Base-by-base conservation (phyloP, 1,284 basidiomycete species). In the Porphyrellus sp. region DNA sequence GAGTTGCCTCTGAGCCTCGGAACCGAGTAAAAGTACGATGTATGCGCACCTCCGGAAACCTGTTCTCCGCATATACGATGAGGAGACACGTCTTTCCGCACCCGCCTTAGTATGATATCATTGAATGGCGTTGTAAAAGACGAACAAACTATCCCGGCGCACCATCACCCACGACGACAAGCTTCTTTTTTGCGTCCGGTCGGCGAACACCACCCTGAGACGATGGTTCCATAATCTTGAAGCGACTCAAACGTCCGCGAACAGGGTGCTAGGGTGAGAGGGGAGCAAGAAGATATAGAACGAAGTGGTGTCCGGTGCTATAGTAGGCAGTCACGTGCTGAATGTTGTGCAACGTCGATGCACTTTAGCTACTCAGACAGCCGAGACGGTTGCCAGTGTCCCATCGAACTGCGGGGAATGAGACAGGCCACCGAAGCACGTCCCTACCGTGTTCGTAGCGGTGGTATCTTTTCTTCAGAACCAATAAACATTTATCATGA, bases 21-120 rank as follows among this genome's bases (percentile, higher is more conserved):
- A 49, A 52, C 23, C 16, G 42, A 51, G 49, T 43, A 25, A 24
- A 27, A 46, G 43, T 49, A 51, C 46, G 45, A 54, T 30, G 40
- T 45, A 59, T 55, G 64, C 74, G 68, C 74, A 96, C 94, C 83
- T 97, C 94, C 46, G 97, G 96, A 72, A 99, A 99, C 43, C 94
- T 85, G 69, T 97, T 96, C 77, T 98, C 92, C 25, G 95, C 93
- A 70, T 98, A 99, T 43, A 95, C 92, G 64, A 93, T 93, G 59
- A 93, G 82, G 57, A 94, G 77, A 79, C 93, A 95, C 41, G 93
- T 96, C 79, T 95, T 93, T 62, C 87, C 86, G 67, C 87, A 88
- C 51, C 86, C 86, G 70, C 87, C 85, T 86, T 71, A 59, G 67
- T 49, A 54, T 51, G 53, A 54, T 49, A 58, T 57, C 52, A 53